phyloP scores from a whole-genome alignment of 805 yeast genomes.

The Saccharomycopsis synnaedendra region DNA sequence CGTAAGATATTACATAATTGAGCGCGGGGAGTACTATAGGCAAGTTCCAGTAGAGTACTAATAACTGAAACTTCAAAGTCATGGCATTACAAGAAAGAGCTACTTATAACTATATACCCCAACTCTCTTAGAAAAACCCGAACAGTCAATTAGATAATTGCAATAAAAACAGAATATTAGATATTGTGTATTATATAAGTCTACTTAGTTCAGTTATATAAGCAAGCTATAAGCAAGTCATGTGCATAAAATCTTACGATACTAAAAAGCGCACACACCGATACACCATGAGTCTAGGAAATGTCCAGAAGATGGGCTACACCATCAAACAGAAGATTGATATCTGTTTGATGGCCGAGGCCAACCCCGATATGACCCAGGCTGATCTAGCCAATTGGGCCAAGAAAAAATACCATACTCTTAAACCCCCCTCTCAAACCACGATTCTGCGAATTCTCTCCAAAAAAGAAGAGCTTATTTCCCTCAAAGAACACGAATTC shows the following conservation, averaged over 20 bases:
- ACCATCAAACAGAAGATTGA: slow-evolving; percentile 54
- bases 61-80: no score
- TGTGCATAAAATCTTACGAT: background rate
- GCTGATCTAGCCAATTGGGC: slow-evolving; percentile 58
- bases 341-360: slow-evolving; percentile 54
- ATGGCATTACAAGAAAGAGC: no score
- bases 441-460: slow-evolving; percentile 53
- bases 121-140: no score
- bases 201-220: no score
- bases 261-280: background rate
- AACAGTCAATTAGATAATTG: no score
- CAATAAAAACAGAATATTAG: no score
- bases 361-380: slow-evolving; percentile 62
- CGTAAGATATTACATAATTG: no score
- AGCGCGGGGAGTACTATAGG: no score
- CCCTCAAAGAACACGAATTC: slow-evolving; percentile 40
- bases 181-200: no score
- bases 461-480: slow-evolving; percentile 40
- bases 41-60: no score
- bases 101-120: no score
- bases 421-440: slow-evolving; percentile 52
- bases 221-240: no score
- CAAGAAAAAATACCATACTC: slow-evolving; percentile 36
- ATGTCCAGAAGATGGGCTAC: slow-evolving; percentile 34
- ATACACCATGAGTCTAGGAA: slow-evolving; percentile 6